Percentiles rank a stretch among this genome's conserved stretches.
Conservation (phyloP, 1,284 basidiomycete genomes). For the Trichosporon inkin region DNA sequence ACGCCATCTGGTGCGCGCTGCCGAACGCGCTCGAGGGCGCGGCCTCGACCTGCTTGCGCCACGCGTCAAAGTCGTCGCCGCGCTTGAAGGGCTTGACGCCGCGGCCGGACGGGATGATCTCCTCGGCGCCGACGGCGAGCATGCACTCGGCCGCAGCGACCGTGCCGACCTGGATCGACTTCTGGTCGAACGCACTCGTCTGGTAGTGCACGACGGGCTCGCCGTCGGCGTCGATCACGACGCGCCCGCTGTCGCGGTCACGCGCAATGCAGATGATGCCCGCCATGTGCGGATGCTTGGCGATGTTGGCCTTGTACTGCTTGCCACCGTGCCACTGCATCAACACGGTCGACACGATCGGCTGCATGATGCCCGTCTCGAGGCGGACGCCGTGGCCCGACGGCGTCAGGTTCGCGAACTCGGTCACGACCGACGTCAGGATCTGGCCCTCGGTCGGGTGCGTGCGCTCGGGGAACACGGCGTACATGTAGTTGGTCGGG, state of each 20-base stretch:
- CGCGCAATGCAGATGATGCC: constrained; percentile 32
- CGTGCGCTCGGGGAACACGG: constrained; percentile 49
- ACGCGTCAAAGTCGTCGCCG: constrained; percentile 29
- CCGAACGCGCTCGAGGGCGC: constrained; percentile 24
- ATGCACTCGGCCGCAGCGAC: constrained; percentile 48
- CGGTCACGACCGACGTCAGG: constrained; percentile 51
- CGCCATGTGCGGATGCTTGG: constrained; percentile 28
- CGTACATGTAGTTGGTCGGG: constrained; percentile 51
- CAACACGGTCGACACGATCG: constrained; percentile 44
- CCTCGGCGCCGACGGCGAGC: constrained; percentile 48
- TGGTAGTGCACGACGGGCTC: constrained; percentile 49
- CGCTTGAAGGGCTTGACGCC: constrained; percentile 31
- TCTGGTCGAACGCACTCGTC: constrained; percentile 46
- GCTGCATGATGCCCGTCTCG: constrained; percentile 51
- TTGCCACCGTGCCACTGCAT: constrained; percentile 41
- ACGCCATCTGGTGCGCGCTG: constrained; percentile 51
- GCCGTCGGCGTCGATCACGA: constrained; percentile 47
- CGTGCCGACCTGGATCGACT: constrained; percentile 45
- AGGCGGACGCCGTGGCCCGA: constrained; percentile 51
- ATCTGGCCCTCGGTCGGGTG: constrained; percentile 53
- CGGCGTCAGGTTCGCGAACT: constrained; percentile 42
- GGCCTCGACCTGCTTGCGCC: constrained; percentile 35
- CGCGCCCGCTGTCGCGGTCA: constrained; percentile 36
- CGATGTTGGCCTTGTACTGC: constrained; percentile 48
- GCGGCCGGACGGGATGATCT: constrained; percentile 47